Conservation (phyloP, 1,139 yeast species). For the Debaryomycetaceae sp. region DNA sequence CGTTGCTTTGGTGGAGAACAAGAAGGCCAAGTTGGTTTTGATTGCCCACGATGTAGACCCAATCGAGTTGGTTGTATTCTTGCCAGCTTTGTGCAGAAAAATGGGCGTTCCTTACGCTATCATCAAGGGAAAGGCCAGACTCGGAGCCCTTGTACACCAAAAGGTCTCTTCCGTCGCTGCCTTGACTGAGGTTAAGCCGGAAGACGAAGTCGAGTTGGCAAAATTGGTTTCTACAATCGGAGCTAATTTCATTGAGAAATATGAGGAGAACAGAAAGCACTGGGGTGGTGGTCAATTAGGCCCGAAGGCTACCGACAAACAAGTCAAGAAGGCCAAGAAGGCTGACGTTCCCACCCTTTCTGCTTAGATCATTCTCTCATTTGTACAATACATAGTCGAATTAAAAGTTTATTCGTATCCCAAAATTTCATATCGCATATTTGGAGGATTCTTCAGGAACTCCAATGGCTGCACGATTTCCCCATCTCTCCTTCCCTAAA, state of each 20-base stretch:
- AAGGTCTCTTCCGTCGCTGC: constrained; percentile 98
- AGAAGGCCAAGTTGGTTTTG: constrained; percentile 94
- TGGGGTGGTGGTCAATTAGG: constrained; percentile 99
- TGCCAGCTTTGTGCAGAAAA: constrained; percentile 98
- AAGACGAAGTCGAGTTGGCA: constrained; percentile 92
- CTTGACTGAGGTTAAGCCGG: constrained; percentile 87
- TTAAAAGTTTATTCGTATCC: not conserved
- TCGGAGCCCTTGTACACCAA: constrained; percentile 95
- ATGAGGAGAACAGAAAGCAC: constrained; percentile 94
- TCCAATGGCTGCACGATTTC: no score
- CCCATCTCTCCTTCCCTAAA: no score
- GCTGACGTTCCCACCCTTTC: constrained; percentile 3
- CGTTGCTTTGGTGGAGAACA: constrained; percentile 93
- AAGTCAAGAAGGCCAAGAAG: constrained; percentile 42
- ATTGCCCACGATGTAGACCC: constrained; percentile 99
- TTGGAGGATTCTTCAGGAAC: no score
- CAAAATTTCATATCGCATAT: no score
- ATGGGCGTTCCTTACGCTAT: constrained; percentile 99
- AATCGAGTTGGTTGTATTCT: constrained; percentile 91
- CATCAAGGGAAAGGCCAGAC: constrained; percentile 98
- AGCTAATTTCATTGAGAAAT: constrained; percentile 87
- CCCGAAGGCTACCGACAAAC: constrained; percentile 81
- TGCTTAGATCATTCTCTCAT: not conserved
- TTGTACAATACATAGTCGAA: not conserved
- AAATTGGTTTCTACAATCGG: constrained; percentile 88